Conservation (phyloP, 208 protist species). For the Leishmania tropica region DNA sequence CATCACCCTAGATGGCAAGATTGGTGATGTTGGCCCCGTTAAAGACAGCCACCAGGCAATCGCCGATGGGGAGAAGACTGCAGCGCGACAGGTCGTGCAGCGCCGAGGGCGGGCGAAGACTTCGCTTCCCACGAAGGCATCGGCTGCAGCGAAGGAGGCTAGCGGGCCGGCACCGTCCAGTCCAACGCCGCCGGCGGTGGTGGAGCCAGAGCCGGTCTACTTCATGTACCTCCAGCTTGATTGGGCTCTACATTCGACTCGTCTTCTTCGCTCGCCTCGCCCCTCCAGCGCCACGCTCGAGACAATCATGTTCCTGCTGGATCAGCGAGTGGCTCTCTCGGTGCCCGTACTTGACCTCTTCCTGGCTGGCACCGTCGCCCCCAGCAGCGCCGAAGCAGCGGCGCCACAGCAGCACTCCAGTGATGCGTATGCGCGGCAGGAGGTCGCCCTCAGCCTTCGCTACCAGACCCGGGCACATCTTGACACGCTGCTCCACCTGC, state of each 20-base stretch:
- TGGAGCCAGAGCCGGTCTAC: constrained; percentile 25
- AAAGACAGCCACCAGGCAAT: neutral
- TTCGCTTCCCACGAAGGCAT: neutral
- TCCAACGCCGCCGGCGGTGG: neutral
- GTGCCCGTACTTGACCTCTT: constrained; percentile 74
- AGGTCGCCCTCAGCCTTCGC: constrained; percentile 26
- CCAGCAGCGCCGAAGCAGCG: constrained; percentile 3
- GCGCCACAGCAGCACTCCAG: neutral
- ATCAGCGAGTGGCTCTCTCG: constrained; percentile 66
- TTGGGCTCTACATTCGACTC: constrained; percentile 76
- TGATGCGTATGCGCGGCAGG: neutral
- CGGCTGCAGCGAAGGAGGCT: neutral
- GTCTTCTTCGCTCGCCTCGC: constrained; percentile 62
- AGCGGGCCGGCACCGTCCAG: no score
- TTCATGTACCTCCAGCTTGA: constrained; percentile 72
- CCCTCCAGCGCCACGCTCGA: constrained; percentile 68
- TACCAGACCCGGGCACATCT: constrained; percentile 52
- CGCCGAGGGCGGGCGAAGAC: neutral
- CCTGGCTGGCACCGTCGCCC: constrained; percentile 42
- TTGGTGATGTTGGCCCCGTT: neutral
- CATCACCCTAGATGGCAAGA: neutral
- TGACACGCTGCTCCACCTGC: constrained; percentile 76
- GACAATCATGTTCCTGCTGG: constrained; percentile 63
- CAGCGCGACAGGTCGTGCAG: neutral
- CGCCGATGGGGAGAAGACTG: neutral